Evolutionary conservation across 352 stramenopile species (phyloP), one percentile per base, ranked within the genome.

Genomic region (Aphanomyces cochlioides): DNA sequence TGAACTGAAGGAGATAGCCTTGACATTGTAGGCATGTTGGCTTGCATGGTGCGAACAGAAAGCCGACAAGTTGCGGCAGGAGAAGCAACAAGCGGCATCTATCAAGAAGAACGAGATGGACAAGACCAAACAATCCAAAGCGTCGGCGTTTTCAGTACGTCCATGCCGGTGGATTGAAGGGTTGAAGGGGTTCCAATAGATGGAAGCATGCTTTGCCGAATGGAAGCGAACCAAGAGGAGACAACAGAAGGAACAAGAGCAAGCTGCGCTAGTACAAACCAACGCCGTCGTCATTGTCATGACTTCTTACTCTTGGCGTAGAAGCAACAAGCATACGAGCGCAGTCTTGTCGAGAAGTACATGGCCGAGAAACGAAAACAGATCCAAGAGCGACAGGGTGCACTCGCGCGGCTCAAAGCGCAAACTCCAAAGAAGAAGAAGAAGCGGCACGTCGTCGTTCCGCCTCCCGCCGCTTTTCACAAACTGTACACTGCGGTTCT

Each of bases 11-110:
- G 21, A 45, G 37, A 61, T 4, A 37, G n/a, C 19, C 15, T 45
- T 12, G 15, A 58, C 50, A 28, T 19, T 61, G 38, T 58, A 70
- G 64, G 64, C 64, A 17, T 70, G 64, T 34, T 70, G 64, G 64
- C 47, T 54, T 10, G 64, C 64, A 19, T 70, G 64, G 64, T 70
- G 64, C 40, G 64, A 70, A n/a, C 43, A 70, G 38, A 70, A 70
- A 34, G 43, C 59, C 39, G 37, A 70, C 15, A 17, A 47, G 36
- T 19, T 47, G 12, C 40, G 34, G 13, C 47, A 60, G 56, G 64
- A 70, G 47, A 4, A 47, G 7, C 17, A 59, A 40, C 3, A 21
- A 4, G 38, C 41, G 1, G 19, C 60, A 15, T 39, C 60, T 17
- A 10, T 3, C 15, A 58, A 36, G 19, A 28, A 70, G 21, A 21